Evolutionary conservation across 2,329 filamentous ascomycete genomes (phyloP).

Genomic region (Fusarium circinatum): DNA sequence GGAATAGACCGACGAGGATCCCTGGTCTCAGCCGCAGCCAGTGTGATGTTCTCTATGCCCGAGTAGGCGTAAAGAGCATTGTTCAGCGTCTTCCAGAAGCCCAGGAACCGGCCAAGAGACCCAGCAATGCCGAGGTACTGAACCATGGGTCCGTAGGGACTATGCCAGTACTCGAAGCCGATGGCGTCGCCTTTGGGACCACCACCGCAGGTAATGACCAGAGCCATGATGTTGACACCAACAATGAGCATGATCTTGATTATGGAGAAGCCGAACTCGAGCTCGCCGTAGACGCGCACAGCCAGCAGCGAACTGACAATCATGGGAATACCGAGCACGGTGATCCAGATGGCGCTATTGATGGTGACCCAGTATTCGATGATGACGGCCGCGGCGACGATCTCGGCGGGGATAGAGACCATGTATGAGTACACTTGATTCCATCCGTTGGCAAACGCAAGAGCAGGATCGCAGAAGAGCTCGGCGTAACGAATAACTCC

Average conservation of each 20-base stretch:
- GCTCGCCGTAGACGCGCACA: not conserved
- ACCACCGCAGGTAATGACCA: conserved; percentile 4
- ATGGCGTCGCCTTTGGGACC: not conserved
- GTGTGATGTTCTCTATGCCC: not conserved
- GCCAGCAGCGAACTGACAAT: not conserved
- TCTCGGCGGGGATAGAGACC: not conserved
- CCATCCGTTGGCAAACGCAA: conserved; percentile 4
- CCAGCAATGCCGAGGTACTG: not conserved
- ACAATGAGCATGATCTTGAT: conserved; percentile 8
- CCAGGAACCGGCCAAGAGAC: not conserved
- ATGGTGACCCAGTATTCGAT: conserved; percentile 8
- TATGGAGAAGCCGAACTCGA: conserved; percentile 7
- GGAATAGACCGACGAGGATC: conserved; percentile 1
- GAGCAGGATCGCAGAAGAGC: not conserved
- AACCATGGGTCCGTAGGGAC: conserved; percentile 2
- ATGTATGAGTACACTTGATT: not conserved
- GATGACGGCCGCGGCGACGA: conserved; percentile 7
- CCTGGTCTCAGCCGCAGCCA: not conserved
- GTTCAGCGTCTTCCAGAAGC: not conserved
- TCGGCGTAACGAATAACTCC: conserved; percentile 5
- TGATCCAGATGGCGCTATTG: conserved; percentile 7
- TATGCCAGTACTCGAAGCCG: not conserved
- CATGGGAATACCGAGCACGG: not conserved
- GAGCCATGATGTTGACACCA: not conserved
- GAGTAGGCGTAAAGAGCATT: conserved; percentile 6